These are phyloP conservation scores for Ustilago hordei DNA, from an alignment of 1,284 basidiomycete species.

Conservation along the genomic window DNA sequence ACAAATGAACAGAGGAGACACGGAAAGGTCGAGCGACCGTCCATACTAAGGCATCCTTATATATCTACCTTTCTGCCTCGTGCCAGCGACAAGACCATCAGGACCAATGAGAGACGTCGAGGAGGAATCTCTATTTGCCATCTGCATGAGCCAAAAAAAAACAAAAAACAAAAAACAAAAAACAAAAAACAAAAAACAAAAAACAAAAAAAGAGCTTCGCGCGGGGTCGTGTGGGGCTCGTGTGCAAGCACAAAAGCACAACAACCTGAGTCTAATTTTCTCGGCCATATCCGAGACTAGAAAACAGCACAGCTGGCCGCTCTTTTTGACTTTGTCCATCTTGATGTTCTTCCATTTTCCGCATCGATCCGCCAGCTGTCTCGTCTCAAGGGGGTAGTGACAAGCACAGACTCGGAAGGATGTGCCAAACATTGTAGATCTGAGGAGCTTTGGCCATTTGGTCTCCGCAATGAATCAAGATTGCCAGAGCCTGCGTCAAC, in stretches of 20 bases:
- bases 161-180: neutral
- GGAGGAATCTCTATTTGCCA: neutral
- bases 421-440: neutral
- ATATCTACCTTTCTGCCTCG: conserved; percentile 7
- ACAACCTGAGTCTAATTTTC: conserved; percentile 7
- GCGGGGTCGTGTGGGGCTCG: conserved; percentile 13
- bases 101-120: conserved; percentile 1
- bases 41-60: neutral
- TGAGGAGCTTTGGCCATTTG: neutral
- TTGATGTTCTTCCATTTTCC: neutral
- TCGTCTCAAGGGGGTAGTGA: neutral
- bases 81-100: neutral
- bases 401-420: neutral
- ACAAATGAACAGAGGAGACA: neutral
- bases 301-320: neutral
- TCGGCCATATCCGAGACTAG: conserved; percentile 18
- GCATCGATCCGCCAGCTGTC: neutral
- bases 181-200: neutral
- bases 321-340: too few relatives aligned
- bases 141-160: neutral
- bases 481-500: neutral
- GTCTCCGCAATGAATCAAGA: neutral
- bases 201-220: neutral
- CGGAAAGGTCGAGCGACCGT: neutral
- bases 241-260: neutral